Percentiles rank a stretch among this genome's conserved stretches.
Conservation (phyloP, 257 asterid genomes). For the Prunella vulgaris region DNA sequence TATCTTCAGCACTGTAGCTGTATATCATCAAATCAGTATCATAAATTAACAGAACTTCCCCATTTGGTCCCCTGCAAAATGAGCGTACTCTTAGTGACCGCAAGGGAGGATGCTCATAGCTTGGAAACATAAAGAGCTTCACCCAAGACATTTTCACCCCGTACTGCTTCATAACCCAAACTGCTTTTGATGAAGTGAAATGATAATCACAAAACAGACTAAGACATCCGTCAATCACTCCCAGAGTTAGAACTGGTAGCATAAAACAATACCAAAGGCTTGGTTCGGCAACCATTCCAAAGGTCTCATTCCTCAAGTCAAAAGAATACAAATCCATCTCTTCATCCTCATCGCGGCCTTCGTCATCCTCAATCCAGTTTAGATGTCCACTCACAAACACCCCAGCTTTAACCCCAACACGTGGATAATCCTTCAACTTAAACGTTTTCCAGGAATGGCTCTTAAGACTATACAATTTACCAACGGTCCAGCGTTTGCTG, state of each 20-base stretch:
- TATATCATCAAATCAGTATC: neutral
- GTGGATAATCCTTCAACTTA: neutral
- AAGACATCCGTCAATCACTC: constrained; percentile 24
- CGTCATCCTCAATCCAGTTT: constrained; percentile 29
- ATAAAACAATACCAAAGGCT: neutral
- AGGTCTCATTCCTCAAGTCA: constrained; percentile 31
- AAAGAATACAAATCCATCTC: constrained; percentile 9
- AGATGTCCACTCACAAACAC: constrained; percentile 40
- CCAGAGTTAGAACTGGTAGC: neutral
- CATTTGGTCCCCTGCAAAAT: neutral
- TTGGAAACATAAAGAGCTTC: neutral
- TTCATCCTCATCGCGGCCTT: no score
- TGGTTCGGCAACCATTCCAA: constrained; percentile 16
- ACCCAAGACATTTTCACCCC: neutral
- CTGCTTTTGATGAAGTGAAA: no score
- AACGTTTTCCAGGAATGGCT: constrained; percentile 33
- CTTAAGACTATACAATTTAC: constrained; percentile 32
- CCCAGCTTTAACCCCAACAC: neutral
- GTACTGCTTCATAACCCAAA: neutral
- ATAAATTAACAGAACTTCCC: neutral
- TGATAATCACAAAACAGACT: neutral
- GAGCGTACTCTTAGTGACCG: neutral
- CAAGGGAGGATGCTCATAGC: neutral
- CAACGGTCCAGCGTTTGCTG: neutral
- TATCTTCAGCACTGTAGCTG: neutral